Conservation (phyloP, 106 monocot species). For the Acorus calamus region DNA sequence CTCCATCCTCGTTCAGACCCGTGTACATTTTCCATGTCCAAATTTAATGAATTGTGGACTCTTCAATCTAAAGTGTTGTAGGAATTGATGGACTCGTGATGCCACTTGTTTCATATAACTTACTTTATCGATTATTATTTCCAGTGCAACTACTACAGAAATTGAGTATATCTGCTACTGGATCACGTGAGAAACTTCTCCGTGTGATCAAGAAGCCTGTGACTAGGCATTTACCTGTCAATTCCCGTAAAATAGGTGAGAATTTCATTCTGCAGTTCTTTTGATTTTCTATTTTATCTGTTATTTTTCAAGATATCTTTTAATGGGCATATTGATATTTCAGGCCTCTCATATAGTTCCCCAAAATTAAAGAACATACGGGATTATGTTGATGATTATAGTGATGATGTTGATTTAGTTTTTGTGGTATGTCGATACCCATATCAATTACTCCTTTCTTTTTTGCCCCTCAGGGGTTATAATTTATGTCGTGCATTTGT, state of each 20-base stretch:
- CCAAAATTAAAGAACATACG: constrained; percentile 56
- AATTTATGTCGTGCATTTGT: not conserved
- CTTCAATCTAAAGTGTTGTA: not conserved
- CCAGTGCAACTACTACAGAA: constrained; percentile 68
- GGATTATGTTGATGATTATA: constrained; percentile 61
- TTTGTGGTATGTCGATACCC: constrained; percentile 60
- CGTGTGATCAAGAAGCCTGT: constrained; percentile 93
- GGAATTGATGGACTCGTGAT: too few relatives aligned
- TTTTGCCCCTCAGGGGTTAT: not conserved
- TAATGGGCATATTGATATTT: constrained; percentile 7
- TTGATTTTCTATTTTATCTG: not conserved
- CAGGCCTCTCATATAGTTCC: constrained; percentile 85
- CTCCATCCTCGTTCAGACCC: too few relatives aligned
- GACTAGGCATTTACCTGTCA: constrained; percentile 69
- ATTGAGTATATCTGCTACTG: constrained; percentile 67
- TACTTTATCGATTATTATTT: constrained; percentile 1
- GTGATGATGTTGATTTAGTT: constrained; percentile 60
- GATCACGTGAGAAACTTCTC: constrained; percentile 88
- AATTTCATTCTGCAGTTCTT: not conserved
- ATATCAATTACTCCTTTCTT: not conserved
- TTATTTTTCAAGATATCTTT: not conserved
- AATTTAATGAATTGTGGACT: not conserved
- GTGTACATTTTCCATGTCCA: too few relatives aligned
- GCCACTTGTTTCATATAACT: too few relatives aligned
- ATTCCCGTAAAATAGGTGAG: constrained; percentile 74